Conservation (phyloP, 768 basidiomycete genomes). For the Cyathus striatus region DNA sequence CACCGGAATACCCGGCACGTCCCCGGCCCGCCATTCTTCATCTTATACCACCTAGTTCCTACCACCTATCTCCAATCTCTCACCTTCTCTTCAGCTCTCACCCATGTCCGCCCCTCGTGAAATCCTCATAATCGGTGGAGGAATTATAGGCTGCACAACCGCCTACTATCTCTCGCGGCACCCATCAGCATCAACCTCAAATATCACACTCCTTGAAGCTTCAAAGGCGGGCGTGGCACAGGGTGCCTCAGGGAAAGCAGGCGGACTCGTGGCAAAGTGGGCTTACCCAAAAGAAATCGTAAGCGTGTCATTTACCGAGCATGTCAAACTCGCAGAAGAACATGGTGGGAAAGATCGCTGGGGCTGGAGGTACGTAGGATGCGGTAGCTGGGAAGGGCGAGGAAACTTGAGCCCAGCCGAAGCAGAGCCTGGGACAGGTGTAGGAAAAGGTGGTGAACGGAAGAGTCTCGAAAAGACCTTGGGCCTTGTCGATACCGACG, state of each 20-base stretch:
- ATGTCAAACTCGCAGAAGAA: slow-evolving; percentile 64
- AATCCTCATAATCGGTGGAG: slow-evolving; percentile 79
- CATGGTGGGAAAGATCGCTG: slow-evolving; percentile 68
- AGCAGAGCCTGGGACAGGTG: slow-evolving; percentile 13
- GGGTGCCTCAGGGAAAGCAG: slow-evolving; percentile 81
- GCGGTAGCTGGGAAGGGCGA: slow-evolving; percentile 68
- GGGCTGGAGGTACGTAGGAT: slow-evolving; percentile 79
- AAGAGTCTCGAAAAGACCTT: slow-evolving; percentile 54
- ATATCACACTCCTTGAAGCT: slow-evolving; percentile 67
- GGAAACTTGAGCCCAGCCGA: slow-evolving; percentile 29
- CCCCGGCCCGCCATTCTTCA: no score
- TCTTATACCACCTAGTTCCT: no score
- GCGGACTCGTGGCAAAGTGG: slow-evolving; percentile 83
- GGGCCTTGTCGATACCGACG: slow-evolving; percentile 30
- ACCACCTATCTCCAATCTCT: no score
- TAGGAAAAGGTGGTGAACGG: slow-evolving; percentile 21
- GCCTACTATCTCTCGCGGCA: slow-evolving; percentile 75
- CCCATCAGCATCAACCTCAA: slow-evolving; percentile 31
- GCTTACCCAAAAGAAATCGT: slow-evolving; percentile 72
- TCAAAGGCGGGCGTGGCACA: slow-evolving; percentile 64
- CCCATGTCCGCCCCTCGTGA: no score
- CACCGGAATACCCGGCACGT: no score
- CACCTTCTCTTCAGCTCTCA: no score
- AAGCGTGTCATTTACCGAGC: slow-evolving; percentile 68
- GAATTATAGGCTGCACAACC: slow-evolving; percentile 81